phyloP scores from a whole-genome alignment of 257 asterid genomes.

The Lantana camara region DNA sequence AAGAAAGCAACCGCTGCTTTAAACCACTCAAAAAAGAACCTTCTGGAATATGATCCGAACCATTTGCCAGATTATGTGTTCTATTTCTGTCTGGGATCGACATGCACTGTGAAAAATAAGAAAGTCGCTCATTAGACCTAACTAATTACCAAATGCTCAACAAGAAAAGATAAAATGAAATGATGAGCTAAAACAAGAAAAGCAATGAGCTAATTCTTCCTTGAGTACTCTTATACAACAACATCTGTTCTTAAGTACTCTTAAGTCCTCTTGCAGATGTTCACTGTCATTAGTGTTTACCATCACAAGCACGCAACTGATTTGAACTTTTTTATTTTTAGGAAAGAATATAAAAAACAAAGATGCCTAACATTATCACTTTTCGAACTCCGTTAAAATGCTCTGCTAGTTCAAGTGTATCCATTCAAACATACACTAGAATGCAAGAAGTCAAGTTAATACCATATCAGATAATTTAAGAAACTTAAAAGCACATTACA shows the following conservation, averaged over 20 bases:
- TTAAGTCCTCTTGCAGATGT: neutral
- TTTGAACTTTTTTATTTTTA: neutral
- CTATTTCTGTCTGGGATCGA: slow-evolving; percentile 47
- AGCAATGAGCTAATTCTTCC: slow-evolving; percentile 10
- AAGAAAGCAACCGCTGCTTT: slow-evolving; percentile 93
- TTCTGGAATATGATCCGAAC: slow-evolving; percentile 48
- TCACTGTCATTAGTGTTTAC: slow-evolving; percentile 10
- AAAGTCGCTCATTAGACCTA: slow-evolving; percentile 28
- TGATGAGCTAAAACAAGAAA: slow-evolving; percentile 11
- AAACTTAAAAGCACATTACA: slow-evolving; percentile 5
- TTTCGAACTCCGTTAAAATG: neutral
- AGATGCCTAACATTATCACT: neutral
- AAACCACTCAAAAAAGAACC: slow-evolving; percentile 75
- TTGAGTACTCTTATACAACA: neutral
- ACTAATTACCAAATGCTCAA: neutral
- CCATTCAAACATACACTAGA: slow-evolving; percentile 9
- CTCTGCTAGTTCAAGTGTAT: neutral
- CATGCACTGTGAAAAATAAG: slow-evolving; percentile 39
- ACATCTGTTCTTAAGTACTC: neutral
- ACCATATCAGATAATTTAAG: slow-evolving; percentile 2
- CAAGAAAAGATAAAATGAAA: neutral
- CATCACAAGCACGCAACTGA: neutral
- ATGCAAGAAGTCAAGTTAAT: slow-evolving; percentile 5
- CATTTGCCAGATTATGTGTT: slow-evolving; percentile 44
- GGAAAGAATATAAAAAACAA: neutral